Evolutionary conservation across 257 asterid genomes (phyloP).

Genomic region (Fraxinus quadrangulata): DNA sequence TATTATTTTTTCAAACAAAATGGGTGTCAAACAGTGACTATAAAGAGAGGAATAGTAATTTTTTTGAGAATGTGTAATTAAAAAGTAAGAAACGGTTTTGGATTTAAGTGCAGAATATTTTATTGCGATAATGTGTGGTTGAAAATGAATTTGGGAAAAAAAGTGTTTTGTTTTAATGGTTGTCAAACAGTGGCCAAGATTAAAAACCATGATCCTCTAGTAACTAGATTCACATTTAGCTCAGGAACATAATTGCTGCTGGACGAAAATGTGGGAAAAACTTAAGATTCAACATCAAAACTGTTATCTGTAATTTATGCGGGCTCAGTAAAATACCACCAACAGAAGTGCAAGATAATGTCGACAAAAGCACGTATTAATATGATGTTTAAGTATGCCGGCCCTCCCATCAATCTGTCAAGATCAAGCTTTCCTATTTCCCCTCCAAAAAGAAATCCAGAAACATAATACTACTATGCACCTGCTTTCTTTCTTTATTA

Average conservation of each 20-base stretch:
- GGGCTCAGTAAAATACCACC: background rate
- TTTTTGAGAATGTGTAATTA: too few species aligned
- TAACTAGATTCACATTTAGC: constrained; percentile 19
- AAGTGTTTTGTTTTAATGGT: too few species aligned
- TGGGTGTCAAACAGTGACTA: too few species aligned
- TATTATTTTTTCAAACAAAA: too few species aligned
- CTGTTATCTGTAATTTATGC: background rate
- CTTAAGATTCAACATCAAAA: background rate
- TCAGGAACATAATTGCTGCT: background rate
- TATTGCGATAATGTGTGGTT: too few species aligned
- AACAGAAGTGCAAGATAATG: background rate
- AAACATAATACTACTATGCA: background rate
- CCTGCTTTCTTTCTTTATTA: background rate
- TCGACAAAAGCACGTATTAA: background rate
- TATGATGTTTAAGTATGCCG: too few species aligned
- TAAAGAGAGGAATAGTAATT: too few species aligned
- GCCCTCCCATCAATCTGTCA: constrained; percentile 12
- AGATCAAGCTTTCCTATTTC: background rate
- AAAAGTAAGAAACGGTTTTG: too few species aligned
- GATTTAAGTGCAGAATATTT: too few species aligned
- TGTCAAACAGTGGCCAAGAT: too few species aligned
- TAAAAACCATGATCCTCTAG: background rate
- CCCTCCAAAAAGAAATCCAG: background rate
- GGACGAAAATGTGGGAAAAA: constrained; percentile 1
- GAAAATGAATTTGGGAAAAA: too few species aligned